Conservation (phyloP, 345 rosid genomes). For the Heritiera littoralis region DNA sequence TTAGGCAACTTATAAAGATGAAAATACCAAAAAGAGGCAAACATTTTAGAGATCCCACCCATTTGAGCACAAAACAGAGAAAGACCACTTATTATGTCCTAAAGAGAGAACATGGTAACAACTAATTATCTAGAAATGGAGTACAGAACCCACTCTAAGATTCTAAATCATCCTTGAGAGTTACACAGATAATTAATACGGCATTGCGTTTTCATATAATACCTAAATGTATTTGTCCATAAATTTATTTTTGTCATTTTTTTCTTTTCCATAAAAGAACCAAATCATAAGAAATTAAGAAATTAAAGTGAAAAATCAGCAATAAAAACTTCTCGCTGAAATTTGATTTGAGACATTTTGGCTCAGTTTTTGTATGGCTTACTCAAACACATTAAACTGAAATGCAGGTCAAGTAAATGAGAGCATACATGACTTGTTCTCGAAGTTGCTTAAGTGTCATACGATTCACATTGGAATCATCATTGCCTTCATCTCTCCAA, state of each 20-base stretch:
- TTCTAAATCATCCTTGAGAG: not conserved
- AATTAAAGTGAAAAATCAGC: not conserved
- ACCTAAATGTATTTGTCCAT: not conserved
- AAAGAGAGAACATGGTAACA: not conserved
- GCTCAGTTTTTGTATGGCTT: not conserved
- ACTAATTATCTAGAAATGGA: not conserved
- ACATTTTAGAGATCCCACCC: not conserved
- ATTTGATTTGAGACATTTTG: not conserved
- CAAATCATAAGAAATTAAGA: not conserved
- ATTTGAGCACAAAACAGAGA: not conserved
- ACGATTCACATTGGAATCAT: slow-evolving; percentile 45
- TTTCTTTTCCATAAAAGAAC: not conserved
- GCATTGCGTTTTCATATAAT: not conserved
- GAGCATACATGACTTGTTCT: slow-evolving; percentile 74
- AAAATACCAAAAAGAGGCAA: not conserved
- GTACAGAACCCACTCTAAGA: not conserved
- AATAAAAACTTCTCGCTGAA: not conserved
- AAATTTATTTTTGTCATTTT: not conserved
- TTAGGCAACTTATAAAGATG: not conserved
- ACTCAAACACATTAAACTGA: not conserved
- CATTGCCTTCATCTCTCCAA: slow-evolving; percentile 77
- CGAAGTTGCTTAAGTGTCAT: slow-evolving; percentile 72
- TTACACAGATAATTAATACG: not conserved
- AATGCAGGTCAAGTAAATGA: slow-evolving; percentile 6
- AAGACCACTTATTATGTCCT: not conserved